Evolutionary conservation across 768 basidiomycete genomes (phyloP).

Genomic region (Lactarius vividus): DNA sequence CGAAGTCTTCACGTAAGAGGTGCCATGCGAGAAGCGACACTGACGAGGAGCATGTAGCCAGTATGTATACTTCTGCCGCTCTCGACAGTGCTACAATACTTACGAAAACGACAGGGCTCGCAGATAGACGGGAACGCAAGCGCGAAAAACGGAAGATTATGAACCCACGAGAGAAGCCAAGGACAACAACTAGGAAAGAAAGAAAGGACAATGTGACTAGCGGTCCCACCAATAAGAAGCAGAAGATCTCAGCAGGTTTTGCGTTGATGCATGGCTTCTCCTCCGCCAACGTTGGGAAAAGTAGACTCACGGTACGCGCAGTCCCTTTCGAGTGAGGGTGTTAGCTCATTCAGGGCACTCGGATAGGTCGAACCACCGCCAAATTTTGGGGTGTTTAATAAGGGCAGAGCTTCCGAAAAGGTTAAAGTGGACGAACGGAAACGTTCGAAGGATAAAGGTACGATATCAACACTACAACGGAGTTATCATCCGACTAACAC

Average conservation of each 20-base stretch:
- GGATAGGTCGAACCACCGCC: constrained; percentile 44
- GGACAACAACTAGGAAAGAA: constrained; percentile 19
- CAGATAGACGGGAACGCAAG: constrained; percentile 64
- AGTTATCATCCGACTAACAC: background rate
- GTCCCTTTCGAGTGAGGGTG: background rate
- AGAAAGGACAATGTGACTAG: constrained; percentile 29
- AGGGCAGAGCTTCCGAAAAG: constrained; percentile 59
- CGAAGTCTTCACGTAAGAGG: constrained; percentile 4
- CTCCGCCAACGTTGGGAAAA: constrained; percentile 58
- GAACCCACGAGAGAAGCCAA: constrained; percentile 18
- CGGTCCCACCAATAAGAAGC: constrained; percentile 29
- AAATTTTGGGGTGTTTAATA: constrained; percentile 58
- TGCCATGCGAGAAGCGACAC: constrained; percentile 24
- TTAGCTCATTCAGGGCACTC: constrained; percentile 3
- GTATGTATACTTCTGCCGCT: constrained; percentile 31
- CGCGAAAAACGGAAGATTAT: constrained; percentile 35
- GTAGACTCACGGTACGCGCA: constrained; percentile 55
- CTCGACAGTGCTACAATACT: background rate
- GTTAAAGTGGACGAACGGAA: constrained; percentile 32
- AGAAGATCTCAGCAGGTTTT: constrained; percentile 46
- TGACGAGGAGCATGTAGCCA: constrained; percentile 39
- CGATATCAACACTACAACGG: constrained; percentile 2
- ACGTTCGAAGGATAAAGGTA: constrained; percentile 33
- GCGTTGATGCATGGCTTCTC: constrained; percentile 68
- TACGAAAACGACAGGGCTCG: constrained; percentile 46